Conservation (phyloP, 1,284 basidiomycete genomes). For the Calocybe gambosa region DNA sequence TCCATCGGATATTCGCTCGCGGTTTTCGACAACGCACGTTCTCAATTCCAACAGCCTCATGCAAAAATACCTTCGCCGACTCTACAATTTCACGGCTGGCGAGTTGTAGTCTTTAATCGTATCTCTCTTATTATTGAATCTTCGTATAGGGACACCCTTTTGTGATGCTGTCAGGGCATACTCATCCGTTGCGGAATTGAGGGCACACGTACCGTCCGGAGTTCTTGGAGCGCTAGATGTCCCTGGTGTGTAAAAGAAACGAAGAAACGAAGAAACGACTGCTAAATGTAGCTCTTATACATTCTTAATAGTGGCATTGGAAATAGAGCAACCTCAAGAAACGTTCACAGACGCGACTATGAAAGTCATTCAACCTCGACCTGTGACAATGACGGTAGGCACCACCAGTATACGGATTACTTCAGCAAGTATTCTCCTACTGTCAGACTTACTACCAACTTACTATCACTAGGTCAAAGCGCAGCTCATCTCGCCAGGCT, state of each 20-base stretch:
- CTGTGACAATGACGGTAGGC: slow-evolving; percentile 34
- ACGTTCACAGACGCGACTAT: slow-evolving; percentile 56
- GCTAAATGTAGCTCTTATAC: slow-evolving; percentile 1
- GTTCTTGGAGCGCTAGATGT: slow-evolving; percentile 44
- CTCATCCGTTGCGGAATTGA: slow-evolving; percentile 52
- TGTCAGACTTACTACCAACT: slow-evolving; percentile 37
- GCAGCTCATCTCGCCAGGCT: slow-evolving; percentile 51
- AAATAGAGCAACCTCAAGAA: slow-evolving; percentile 44
- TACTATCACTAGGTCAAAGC: slow-evolving; percentile 61
- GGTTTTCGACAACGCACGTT: slow-evolving; percentile 58
- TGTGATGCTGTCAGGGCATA: slow-evolving; percentile 52
- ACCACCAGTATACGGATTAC: slow-evolving; percentile 26
- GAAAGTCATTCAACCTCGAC: slow-evolving; percentile 47
- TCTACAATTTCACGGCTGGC: slow-evolving; percentile 75
- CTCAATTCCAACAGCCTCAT: slow-evolving; percentile 78
- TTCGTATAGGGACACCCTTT: slow-evolving; percentile 46
- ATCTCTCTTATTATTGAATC: slow-evolving; percentile 5
- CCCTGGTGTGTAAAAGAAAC: slow-evolving; percentile 40
- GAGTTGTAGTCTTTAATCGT: slow-evolving; percentile 16
- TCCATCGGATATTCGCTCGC: slow-evolving; percentile 58
- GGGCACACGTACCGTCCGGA: slow-evolving; percentile 45
- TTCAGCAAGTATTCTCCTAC: neutral
- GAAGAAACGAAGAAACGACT: too few species aligned
- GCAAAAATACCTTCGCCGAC: slow-evolving; percentile 66
- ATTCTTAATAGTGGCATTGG: slow-evolving; percentile 41